Conservation (phyloP, 257 asterid species). For the Lantana camara region DNA sequence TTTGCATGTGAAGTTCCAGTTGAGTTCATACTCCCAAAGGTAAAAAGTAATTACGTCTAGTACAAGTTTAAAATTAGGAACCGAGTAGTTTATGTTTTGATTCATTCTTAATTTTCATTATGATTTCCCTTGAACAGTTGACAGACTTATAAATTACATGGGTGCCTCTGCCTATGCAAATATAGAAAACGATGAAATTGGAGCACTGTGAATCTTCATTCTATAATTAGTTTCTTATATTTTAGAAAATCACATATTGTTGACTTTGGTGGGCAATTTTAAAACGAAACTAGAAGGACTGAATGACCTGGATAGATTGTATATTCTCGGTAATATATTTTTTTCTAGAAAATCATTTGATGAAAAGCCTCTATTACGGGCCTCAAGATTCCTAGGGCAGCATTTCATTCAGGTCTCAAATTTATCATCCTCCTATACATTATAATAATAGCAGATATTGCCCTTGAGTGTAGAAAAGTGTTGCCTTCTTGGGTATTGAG, state of each 20-base stretch:
- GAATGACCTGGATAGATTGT: background rate
- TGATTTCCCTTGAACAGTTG: background rate
- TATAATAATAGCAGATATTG: background rate
- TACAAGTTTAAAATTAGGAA: background rate
- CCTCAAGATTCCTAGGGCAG: background rate
- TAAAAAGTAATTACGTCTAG: slow-evolving; percentile 1
- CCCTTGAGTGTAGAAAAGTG: background rate
- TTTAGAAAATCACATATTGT: background rate
- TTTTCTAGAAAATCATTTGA: background rate
- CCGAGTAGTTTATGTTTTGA: background rate
- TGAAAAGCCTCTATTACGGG: background rate
- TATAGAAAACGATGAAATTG: background rate
- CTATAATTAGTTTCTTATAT: background rate
- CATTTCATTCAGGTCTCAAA: background rate
- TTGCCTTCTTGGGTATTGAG: background rate
- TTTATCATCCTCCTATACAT: background rate
- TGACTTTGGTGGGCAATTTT: background rate
- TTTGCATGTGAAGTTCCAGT: slow-evolving; percentile 22
- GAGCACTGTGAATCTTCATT: background rate
- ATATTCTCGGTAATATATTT: background rate
- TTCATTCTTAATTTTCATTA: background rate
- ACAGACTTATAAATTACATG: background rate
- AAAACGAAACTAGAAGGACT: no score
- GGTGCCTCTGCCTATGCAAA: background rate
- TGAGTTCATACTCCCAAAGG: background rate